Conservation (phyloP, 495 filamentous ascomycete species). For the Hypoxylon rickii region DNA sequence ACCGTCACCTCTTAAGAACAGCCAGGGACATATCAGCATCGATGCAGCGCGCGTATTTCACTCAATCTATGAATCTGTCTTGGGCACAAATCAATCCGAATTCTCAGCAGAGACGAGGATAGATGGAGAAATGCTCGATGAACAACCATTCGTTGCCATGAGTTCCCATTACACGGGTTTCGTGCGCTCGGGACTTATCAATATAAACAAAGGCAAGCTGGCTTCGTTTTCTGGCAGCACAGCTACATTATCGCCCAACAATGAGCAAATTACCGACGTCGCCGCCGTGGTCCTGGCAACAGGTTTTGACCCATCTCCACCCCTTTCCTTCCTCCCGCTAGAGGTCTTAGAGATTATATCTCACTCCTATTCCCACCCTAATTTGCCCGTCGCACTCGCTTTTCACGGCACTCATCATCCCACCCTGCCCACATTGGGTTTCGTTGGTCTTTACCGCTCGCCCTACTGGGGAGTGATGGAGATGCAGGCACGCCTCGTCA, state of each 20-base stretch:
- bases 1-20: slow-evolving; percentile 59
- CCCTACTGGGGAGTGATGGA: slow-evolving; percentile 90
- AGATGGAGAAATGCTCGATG: slow-evolving; percentile 31
- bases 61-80: slow-evolving; percentile 54
- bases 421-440: slow-evolving; percentile 67
- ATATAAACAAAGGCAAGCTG: slow-evolving; percentile 50
- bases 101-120: slow-evolving; percentile 46
- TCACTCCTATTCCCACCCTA: slow-evolving; percentile 56
- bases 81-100: slow-evolving; percentile 68
- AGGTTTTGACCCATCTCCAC: slow-evolving; percentile 67
- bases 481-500: slow-evolving; percentile 76
- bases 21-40: slow-evolving; percentile 59
- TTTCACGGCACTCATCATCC: slow-evolving; percentile 66
- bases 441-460: slow-evolving; percentile 84
- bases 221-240: slow-evolving; percentile 36
- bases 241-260: slow-evolving; percentile 41
- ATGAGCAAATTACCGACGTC: slow-evolving; percentile 56
- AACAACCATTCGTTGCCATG: slow-evolving; percentile 68
- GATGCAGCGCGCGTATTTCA: slow-evolving; percentile 60
- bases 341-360: slow-evolving; percentile 61
- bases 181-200: slow-evolving; percentile 67
- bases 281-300: slow-evolving; percentile 75
- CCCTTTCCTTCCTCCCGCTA: slow-evolving; percentile 63
- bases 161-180: slow-evolving; percentile 74
- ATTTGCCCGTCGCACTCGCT: slow-evolving; percentile 71